Evolutionary conservation across 371 early-diverging fungal genomes (phyloP).

Genomic region (Entomophthora muscae): DNA sequence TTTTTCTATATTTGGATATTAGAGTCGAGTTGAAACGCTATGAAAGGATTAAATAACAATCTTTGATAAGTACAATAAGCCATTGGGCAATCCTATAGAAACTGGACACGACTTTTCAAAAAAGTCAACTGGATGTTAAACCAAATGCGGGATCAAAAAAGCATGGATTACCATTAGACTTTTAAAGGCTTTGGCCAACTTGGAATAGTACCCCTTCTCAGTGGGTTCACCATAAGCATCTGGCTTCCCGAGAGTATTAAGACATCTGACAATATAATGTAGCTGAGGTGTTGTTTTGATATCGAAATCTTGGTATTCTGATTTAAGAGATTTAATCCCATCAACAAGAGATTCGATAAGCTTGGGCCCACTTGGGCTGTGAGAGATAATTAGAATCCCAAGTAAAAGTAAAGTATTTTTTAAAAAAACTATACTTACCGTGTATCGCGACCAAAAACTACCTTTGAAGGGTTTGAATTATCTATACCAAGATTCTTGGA

Average conservation of each 20-base stretch:
- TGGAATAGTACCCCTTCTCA: slow-evolving; percentile 78
- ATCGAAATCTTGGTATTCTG: slow-evolving; percentile 61
- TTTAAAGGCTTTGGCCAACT: slow-evolving; percentile 68
- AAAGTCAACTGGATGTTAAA: no score
- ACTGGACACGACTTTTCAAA: no score
- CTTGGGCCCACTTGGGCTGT: slow-evolving; percentile 68
- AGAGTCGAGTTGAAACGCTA: no score
- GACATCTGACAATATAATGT: slow-evolving; percentile 85
- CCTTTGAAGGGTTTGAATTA: slow-evolving; percentile 32
- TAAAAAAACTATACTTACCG: slow-evolving; percentile 35
- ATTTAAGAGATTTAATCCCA: slow-evolving; percentile 58
- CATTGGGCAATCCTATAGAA: no score
- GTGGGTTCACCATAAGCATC: slow-evolving; percentile 85
- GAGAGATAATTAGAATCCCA: no score
- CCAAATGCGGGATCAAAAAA: no score
- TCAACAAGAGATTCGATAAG: slow-evolving; percentile 63
- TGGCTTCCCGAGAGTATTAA: slow-evolving; percentile 53
- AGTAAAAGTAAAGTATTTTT: no score
- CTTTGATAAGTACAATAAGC: no score
- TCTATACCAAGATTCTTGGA: slow-evolving; percentile 51
- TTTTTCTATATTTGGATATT: slow-evolving; percentile 36
- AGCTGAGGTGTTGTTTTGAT: slow-evolving; percentile 93
- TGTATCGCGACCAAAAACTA: slow-evolving; percentile 85
- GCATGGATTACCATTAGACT: slow-evolving; percentile 64
- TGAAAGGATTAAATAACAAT: no score